Base-by-base conservation (phyloP, 2,329 filamentous ascomycete genomes). In the Claviceps capensis region DNA sequence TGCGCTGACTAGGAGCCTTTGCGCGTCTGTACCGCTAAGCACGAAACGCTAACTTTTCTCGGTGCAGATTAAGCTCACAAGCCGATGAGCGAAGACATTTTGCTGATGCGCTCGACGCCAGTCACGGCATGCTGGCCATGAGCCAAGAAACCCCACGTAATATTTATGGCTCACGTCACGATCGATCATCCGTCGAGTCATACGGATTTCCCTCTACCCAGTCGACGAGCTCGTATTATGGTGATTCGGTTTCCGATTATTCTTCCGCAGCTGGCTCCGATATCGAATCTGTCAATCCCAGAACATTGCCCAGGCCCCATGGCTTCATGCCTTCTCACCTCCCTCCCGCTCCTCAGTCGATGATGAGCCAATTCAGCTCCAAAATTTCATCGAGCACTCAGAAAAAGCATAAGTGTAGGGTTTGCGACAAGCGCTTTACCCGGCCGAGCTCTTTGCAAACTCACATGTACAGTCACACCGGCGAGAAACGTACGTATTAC, bases 331-430 rank as follows among this genome's bases (percentile, higher is more conserved):
- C 72, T 44, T 81, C 76, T 53, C 77, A 75, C 57, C 76, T 83
- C 36, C 88, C 88, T 1, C 88, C 89, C 1, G 88, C 88, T 17
- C 90, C 89, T 1, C 87, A 94, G 65, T 94, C 90, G 0, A 96
- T 98, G 89, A 98, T 98, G 93, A 83, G 88, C 50, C 90, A 95
- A 62, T 97, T 97, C 72, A 96, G 88, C 70, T 96, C 91, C 57
- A 96, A 96, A 71, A 84, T 96, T 50, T 90, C 89, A 0, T 90
- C 88, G 17, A 95, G 88, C 71, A 93, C 91, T 9, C 89, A 96
- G 66, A 97, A 97, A 82, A 97, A 97, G 77, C 93, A 97, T 74
- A 96, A 96, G 75, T 97, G 91, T 79, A 96, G 95, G 72, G 87
- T 97, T 54, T 97, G 91, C 74, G 91, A 96, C 70, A 96, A 97